Evolutionary conservation across 2,329 filamentous ascomycete genomes (phyloP).

Genomic region (Microsporum ferrugineum): DNA sequence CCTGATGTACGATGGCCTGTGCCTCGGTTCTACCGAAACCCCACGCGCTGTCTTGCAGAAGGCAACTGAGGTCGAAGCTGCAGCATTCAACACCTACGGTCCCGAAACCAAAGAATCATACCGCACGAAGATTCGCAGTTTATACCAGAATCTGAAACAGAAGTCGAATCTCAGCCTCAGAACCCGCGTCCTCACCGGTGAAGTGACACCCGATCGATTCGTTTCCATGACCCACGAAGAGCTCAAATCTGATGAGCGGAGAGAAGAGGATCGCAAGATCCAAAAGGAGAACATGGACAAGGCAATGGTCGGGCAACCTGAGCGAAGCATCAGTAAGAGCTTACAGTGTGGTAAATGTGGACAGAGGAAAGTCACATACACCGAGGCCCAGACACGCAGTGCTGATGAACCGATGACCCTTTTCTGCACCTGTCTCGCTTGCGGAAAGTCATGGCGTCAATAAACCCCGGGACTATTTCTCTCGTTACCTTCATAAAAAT

Average conservation of each 20-base stretch:
- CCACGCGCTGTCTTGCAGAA: constrained; percentile 56
- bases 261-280: constrained; percentile 61
- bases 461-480: constrained; percentile 14
- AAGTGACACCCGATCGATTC: constrained; percentile 61
- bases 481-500: constrained; percentile 8
- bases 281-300: constrained; percentile 93
- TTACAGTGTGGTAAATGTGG: constrained; percentile 87
- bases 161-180: constrained; percentile 73
- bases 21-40: constrained; percentile 49
- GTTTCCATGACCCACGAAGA: constrained; percentile 83
- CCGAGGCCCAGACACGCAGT: constrained; percentile 85
- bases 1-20: constrained; percentile 87
- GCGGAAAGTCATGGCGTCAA: constrained; percentile 39
- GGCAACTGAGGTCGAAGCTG: constrained; percentile 62
- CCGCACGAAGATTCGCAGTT: constrained; percentile 76
- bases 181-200: constrained; percentile 60
- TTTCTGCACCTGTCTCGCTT: constrained; percentile 39
- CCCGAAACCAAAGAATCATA: constrained; percentile 63
- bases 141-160: constrained; percentile 92
- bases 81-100: constrained; percentile 58
- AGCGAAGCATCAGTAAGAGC: constrained; percentile 80
- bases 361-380: constrained; percentile 89
- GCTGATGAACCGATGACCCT: constrained; percentile 72
- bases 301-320: constrained; percentile 83
- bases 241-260: constrained; percentile 75